These are phyloP conservation scores for Eucalyptus cloeziana DNA, from an alignment of 345 rosid species.

Conservation along the genomic window DNA sequence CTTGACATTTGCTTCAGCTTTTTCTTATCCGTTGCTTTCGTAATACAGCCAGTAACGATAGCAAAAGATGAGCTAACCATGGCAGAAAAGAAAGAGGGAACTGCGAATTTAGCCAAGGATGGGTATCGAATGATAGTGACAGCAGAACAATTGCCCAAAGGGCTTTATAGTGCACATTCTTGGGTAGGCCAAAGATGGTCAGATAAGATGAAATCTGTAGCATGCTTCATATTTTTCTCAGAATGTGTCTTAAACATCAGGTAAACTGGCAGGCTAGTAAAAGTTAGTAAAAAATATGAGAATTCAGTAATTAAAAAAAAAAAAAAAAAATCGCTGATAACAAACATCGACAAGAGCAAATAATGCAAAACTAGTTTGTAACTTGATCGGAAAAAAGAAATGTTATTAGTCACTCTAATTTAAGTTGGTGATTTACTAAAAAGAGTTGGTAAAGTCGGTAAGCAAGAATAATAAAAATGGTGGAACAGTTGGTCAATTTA, in stretches of 20 bases:
- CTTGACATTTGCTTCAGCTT: neutral
- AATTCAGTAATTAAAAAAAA: neutral
- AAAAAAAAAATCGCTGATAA: too few species aligned
- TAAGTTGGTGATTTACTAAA: neutral
- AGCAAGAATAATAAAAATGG: neutral
- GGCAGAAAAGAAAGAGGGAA: neutral
- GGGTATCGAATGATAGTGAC: neutral
- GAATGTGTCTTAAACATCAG: neutral
- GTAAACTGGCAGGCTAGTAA: neutral
- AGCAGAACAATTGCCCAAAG: neutral
- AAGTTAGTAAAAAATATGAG: neutral
- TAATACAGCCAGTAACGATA: neutral
- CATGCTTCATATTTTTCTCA: neutral
- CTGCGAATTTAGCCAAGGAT: neutral
- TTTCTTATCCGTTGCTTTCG: neutral
- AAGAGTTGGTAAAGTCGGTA: neutral
- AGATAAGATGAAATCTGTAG: neutral
- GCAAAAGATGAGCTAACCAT: neutral
- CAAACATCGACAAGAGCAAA: neutral
- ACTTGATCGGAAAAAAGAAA: neutral
- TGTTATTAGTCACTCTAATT: neutral
- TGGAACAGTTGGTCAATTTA: neutral
- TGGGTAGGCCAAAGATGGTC: neutral
- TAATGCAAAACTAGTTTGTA: neutral
- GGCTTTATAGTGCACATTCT: neutral